Percentiles rank a stretch among this genome's conserved stretches.
Evolutionary conservation across 2,329 filamentous ascomycete species (phyloP).

Genomic region (Hawksworthiomyces lignivorus): DNA sequence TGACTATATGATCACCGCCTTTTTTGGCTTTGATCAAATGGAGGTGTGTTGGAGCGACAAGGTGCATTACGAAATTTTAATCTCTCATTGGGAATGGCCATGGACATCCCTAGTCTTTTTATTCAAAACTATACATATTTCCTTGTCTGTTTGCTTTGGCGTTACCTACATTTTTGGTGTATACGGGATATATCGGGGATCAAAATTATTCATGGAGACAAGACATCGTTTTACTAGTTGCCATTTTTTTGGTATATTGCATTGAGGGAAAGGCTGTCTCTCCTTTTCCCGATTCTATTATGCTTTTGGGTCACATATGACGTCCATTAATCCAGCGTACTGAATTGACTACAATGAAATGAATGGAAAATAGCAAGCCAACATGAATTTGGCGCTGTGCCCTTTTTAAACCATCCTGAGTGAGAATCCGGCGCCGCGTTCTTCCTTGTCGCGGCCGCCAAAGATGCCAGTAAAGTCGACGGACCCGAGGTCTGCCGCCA

Average conservation of each 20-base stretch:
- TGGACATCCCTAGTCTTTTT: neutral
- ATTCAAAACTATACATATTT: neutral
- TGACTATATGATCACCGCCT: constrained; percentile 16
- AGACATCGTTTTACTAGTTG: constrained; percentile 5
- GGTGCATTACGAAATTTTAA: no score
- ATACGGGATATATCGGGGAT: constrained; percentile 4
- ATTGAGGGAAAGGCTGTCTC: neutral
- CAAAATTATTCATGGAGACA: constrained; percentile 6
- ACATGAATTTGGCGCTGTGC: no score
- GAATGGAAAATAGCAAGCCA: no score
- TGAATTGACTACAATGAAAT: no score
- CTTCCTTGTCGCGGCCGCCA: constrained; percentile 55
- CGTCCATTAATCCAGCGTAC: constrained; percentile 6
- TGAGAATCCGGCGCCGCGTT: constrained; percentile 57
- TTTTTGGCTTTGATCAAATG: no score
- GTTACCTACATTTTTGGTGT: constrained; percentile 8
- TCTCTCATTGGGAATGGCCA: no score
- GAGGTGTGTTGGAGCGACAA: no score
- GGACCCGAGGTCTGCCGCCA: constrained; percentile 47
- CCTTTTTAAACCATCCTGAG: constrained; percentile 49
- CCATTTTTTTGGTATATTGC: constrained; percentile 3
- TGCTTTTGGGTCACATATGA: neutral
- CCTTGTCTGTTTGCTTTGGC: neutral
- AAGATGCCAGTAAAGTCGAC: constrained; percentile 67
- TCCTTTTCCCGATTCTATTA: neutral